These are phyloP conservation scores for Neoarthrinium moseri DNA, from an alignment of 2,329 filamentous ascomycete genomes.

Conservation along the genomic window DNA sequence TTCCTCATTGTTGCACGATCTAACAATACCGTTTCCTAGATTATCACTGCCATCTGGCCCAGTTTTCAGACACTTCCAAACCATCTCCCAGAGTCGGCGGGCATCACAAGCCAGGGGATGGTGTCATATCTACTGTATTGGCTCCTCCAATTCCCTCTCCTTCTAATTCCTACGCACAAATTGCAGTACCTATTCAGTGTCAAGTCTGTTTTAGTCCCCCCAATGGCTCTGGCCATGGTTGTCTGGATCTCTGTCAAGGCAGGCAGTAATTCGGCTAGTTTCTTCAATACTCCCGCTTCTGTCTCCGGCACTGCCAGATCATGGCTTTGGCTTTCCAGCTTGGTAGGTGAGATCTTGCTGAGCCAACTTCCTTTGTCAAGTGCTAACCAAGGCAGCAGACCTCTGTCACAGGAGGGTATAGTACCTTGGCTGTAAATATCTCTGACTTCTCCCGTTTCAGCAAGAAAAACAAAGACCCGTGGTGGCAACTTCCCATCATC, in stretches of 20 bases:
- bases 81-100: slow-evolving; percentile 45
- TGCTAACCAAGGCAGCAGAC: slow-evolving; percentile 13
- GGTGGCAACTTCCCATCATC: slow-evolving; percentile 46
- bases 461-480: slow-evolving; percentile 42
- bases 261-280: slow-evolving; percentile 34
- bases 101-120: slow-evolving; percentile 57
- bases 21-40: slow-evolving; percentile 13
- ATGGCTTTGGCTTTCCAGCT: slow-evolving; percentile 26
- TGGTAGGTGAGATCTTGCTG: slow-evolving; percentile 14
- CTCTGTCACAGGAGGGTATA: slow-evolving; percentile 46
- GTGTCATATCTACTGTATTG: slow-evolving; percentile 58
- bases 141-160: slow-evolving; percentile 50
- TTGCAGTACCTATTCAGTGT: slow-evolving; percentile 51
- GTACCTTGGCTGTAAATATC: slow-evolving; percentile 49
- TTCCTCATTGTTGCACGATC: background rate
- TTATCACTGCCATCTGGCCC: slow-evolving; percentile 50
- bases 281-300: slow-evolving; percentile 43
- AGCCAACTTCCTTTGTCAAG: background rate
- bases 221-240: slow-evolving; percentile 52
- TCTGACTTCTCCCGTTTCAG: slow-evolving; percentile 34
- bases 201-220: slow-evolving; percentile 41
- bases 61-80: slow-evolving; percentile 53
- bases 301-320: slow-evolving; percentile 31
- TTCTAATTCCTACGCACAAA: slow-evolving; percentile 54
- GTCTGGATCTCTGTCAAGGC: slow-evolving; percentile 54